A percentile compares a stretch with the other conserved stretches of the same genome.
phyloP scores from a whole-genome alignment of 371 early-diverging fungal genomes.

The Basidiobolus meristosporus region DNA sequence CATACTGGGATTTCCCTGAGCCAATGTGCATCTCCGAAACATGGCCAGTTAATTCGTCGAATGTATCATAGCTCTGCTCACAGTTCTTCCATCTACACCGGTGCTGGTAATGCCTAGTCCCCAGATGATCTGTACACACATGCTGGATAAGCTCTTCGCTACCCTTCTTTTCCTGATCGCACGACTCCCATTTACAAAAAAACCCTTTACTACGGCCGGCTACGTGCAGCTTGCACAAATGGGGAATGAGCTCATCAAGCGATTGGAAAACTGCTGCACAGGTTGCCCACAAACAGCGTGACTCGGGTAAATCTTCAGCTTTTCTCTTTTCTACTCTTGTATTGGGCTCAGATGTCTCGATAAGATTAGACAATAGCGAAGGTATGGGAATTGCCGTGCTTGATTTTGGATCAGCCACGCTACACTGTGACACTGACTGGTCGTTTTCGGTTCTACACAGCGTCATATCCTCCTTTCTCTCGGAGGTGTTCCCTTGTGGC shows the following conservation, averaged over 20 bases:
- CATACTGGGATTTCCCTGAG: conserved; percentile 40
- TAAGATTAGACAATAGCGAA: background rate
- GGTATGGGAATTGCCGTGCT: background rate
- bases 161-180: conserved; percentile 26
- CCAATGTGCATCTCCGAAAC: conserved; percentile 60
- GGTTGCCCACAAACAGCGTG: conserved; percentile 55
- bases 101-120: conserved; percentile 12
- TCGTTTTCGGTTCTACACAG: background rate
- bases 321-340: conserved; percentile 1
- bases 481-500: background rate
- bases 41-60: conserved; percentile 47
- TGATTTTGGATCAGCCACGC: background rate
- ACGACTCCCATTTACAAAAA: conserved; percentile 61
- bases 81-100: conserved; percentile 43
- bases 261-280: conserved; percentile 53
- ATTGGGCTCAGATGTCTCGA: background rate
- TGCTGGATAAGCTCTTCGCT: conserved; percentile 42
- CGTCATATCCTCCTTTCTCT: background rate
- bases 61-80: conserved; percentile 21
- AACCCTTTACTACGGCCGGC: conserved; percentile 23
- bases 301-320: background rate
- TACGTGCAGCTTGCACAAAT: conserved; percentile 55
- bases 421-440: background rate
- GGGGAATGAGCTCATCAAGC: conserved; percentile 58
- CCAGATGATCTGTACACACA: conserved; percentile 35